Conservation (phyloP, 352 stramenopile genomes). For the Globisporangium spiculum region DNA sequence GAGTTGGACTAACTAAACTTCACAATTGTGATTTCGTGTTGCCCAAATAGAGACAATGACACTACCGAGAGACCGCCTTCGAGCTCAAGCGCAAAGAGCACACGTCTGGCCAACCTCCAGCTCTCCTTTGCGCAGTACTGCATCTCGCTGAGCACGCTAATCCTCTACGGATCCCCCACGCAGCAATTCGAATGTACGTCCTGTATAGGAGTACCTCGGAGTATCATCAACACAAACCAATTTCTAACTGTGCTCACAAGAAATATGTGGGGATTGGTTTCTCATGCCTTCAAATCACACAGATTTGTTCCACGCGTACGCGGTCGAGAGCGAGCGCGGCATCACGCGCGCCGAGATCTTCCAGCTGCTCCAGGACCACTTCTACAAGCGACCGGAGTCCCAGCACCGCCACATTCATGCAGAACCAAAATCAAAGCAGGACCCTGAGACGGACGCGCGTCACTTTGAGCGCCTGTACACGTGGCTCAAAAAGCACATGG, state of each 20-base stretch:
- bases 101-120: not conserved
- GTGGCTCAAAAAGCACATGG: slow-evolving; percentile 73
- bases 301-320: slow-evolving; percentile 63
- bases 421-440: not conserved
- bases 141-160: slow-evolving; percentile 36
- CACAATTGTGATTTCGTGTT: not conserved
- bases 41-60: not conserved
- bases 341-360: slow-evolving; percentile 58
- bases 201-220: not conserved
- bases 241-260: not conserved
- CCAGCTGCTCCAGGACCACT: slow-evolving; percentile 59
- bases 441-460: slow-evolving; percentile 29
- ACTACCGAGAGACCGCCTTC: not conserved
- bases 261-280: not conserved
- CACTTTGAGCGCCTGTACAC: slow-evolving; percentile 70
- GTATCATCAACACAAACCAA: not conserved
- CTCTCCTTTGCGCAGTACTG: slow-evolving; percentile 61
- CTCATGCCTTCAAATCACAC: not conserved
- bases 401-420: not conserved
- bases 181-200: slow-evolving; percentile 65
- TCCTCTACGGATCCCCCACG: slow-evolving; percentile 31
- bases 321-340: slow-evolving; percentile 44
- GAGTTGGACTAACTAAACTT: not conserved
- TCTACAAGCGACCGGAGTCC: slow-evolving; percentile 4
- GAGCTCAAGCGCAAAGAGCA: not conserved